Conservation (phyloP, 2,329 filamentous ascomycete genomes). For the Clonostachys chloroleuca region DNA sequence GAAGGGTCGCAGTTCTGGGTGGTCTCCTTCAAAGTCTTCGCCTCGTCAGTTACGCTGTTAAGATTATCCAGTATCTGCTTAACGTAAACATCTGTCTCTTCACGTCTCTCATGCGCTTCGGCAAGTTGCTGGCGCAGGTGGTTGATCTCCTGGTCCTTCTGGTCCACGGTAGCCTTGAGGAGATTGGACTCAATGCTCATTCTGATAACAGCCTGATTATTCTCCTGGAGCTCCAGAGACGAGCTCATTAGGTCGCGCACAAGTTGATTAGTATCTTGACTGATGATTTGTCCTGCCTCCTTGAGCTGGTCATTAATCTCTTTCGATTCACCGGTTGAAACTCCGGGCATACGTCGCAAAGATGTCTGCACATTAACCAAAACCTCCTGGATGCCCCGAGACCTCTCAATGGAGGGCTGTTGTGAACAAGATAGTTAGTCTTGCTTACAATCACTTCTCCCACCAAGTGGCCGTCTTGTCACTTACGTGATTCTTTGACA, state of each 20-base stretch:
- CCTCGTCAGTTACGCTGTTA: slow-evolving; percentile 16
- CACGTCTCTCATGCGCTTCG: slow-evolving; percentile 20
- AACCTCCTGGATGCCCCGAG: slow-evolving; percentile 24
- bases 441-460: too few species aligned
- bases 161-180: slow-evolving; percentile 23
- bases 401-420: slow-evolving; percentile 26
- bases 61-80: slow-evolving; percentile 17
- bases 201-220: slow-evolving; percentile 27
- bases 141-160: slow-evolving; percentile 22
- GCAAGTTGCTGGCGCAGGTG: slow-evolving; percentile 21
- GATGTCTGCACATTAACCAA: slow-evolving; percentile 29
- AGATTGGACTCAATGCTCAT: slow-evolving; percentile 32
- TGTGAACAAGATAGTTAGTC: too few species aligned
- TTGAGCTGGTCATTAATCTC: slow-evolving; percentile 26
- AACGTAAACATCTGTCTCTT: slow-evolving; percentile 16
- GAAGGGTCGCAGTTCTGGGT: slow-evolving; percentile 9
- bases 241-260: slow-evolving; percentile 29
- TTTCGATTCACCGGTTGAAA: slow-evolving; percentile 23
- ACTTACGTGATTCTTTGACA: slow-evolving; percentile 31
- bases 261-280: slow-evolving; percentile 29
- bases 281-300: slow-evolving; percentile 28
- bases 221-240: slow-evolving; percentile 29
- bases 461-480: neutral
- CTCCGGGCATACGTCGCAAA: slow-evolving; percentile 31
- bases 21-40: slow-evolving; percentile 19